These are phyloP conservation scores for Immersiella caudata DNA, from an alignment of 495 filamentous ascomycete genomes.

Conservation along the genomic window DNA sequence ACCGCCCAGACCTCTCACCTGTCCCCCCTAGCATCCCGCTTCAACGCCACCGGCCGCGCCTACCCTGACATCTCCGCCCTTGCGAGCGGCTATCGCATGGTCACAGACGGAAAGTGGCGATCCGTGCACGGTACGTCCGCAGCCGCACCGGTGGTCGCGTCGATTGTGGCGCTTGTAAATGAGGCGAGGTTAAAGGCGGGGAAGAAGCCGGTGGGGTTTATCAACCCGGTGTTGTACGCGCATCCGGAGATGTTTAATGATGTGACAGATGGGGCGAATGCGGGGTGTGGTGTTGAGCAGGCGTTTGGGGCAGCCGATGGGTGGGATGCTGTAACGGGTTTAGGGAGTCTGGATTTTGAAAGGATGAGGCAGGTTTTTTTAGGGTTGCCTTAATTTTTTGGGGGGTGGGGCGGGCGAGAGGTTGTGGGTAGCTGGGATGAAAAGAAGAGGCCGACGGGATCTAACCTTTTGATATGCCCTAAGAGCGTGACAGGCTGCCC, in stretches of 20 bases:
- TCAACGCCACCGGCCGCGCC: background rate
- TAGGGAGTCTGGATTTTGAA: background rate
- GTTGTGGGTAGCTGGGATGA: too few species aligned
- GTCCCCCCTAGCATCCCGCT: background rate
- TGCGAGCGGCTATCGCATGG: background rate
- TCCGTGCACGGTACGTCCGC: background rate
- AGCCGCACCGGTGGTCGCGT: background rate
- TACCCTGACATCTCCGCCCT: background rate
- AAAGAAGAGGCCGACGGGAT: too few species aligned
- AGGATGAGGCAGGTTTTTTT: background rate
- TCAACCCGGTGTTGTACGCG: background rate
- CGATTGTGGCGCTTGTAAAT: background rate
- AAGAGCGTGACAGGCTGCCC: too few species aligned
- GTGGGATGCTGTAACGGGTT: slow-evolving; percentile 3
- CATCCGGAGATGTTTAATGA: background rate
- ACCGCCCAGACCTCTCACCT: background rate
- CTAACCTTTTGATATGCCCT: too few species aligned
- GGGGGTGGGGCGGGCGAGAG: too few species aligned
- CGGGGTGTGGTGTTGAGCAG: background rate
- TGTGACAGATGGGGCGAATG: background rate
- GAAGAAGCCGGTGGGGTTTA: slow-evolving; percentile 3
- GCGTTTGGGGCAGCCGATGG: background rate
- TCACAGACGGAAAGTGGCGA: background rate
- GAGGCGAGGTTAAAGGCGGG: background rate
- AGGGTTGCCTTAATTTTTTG: background rate